Base-by-base conservation (phyloP, 1,139 yeast species). In the Saccharomycopsis phalli region DNA sequence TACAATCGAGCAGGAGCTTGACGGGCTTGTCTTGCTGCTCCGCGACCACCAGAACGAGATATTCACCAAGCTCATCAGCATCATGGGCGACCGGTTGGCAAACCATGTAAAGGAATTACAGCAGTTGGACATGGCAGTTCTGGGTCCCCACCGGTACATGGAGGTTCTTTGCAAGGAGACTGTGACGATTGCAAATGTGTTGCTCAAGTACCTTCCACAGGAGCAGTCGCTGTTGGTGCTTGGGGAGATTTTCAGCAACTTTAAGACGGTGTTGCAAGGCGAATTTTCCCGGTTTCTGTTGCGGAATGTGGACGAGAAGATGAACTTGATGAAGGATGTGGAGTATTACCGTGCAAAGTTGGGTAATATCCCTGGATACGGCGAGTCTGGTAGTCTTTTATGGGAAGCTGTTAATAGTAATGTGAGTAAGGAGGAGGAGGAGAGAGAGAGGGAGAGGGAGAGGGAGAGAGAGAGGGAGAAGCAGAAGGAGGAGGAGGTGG, bases 161-260 rank as follows among this genome's bases (percentile, higher is more conserved):
- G 77, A 71, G 47, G 68, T 70, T 2, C 58, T 81, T 37, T 81
- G 79, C 35, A 77, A 74, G 48, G 88, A 81, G 48, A 78, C 87
- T 0, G 53, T 68, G 16, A 74, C 81, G 0, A 76, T 81, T 25
- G 65, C 78, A 1, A 72, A 76, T 47, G 80, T 78, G 4, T 62
- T 81, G 36, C 66, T 68, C 36, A 71, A 74, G 47, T 76, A 77
- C 50, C 59, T 81, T 32, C 76, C 82, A 0, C 68, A 68, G 34
- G 50, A 61, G 11, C 74, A 76, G 44, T 70, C 72, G 45, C 54
- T 55, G 47, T 53, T 64, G 7, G 63, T 75, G 29, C 62, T 81
- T 40, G 71, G 71, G 56, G 72, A 69, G 47, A 74, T 76, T 5
- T 76, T 78, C 54, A 77, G 71, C 37, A 71, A 70, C 48, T 80